Evolutionary conservation across 768 basidiomycete species (phyloP), one percentile per base, ranked within the genome.

Genomic region (Flagelloscypha sp.): DNA sequence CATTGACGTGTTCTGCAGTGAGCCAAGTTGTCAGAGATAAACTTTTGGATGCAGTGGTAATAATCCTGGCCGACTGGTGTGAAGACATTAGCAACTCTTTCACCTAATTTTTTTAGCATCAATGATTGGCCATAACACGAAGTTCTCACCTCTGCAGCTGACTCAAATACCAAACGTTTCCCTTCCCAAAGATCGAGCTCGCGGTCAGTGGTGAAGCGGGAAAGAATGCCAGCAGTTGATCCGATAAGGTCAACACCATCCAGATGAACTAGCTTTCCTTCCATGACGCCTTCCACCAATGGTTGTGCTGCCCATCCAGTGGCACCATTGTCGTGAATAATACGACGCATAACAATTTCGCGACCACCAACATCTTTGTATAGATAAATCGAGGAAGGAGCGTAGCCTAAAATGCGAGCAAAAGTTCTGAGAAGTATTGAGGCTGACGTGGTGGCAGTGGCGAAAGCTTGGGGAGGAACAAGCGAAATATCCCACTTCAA

Each of bases 291-390:
- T 70, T n/a, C n/a, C n/a, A n/a, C n/a, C n/a, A n/a, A n/a, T n/a
- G n/a, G n/a, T n/a, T n/a, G n/a, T n/a, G n/a, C n/a, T n/a, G n/a
- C n/a, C 61, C 61, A 62, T 11, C 46, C 46, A 10, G 61, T 80
- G 8, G 73, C 72, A 13, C 77, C 77, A 7, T 66, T 73, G 15
- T 73, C 66, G 42, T 67, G 60, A 25, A 80, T 69, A 48, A 59
- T 66, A 23, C 78, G 54, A 17, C 78, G 58, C 78, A 82, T 79
- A 16, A 78, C 48, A 15, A 82, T 49, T 56, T 80, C 79, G 12
- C 79, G 54, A 6, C 79, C 79, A 6, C 79, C 76, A 6, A 80
- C 55, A 42, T 80, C 79, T 52, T 79, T 82, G 50, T 79, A 82
- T 61, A 80, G 60, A 40, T 80, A 76, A 7, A 79, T 50, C 3